A percentile compares a stretch with the other conserved stretches of the same genome.
Conservation (phyloP, 345 rosid genomes). For the Dimocarpus longan region DNA sequence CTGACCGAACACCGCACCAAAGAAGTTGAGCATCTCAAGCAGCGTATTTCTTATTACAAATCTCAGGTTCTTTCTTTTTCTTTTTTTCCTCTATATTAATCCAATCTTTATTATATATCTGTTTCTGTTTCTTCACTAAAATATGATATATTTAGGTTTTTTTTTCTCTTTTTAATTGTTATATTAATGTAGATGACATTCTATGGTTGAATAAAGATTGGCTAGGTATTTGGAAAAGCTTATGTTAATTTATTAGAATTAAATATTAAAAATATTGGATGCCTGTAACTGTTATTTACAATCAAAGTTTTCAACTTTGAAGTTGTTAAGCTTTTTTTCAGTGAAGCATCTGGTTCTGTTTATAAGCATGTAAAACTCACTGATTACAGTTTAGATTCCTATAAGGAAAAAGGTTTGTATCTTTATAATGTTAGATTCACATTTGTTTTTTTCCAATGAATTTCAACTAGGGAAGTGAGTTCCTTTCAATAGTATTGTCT, state of each 20-base stretch:
- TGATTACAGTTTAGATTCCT: neutral
- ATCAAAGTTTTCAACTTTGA: neutral
- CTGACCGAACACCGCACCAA: conserved; percentile 69
- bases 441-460: neutral
- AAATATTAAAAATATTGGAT: neutral
- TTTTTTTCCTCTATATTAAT: neutral
- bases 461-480: neutral
- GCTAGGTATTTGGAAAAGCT: neutral
- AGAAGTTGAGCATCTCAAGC: conserved; percentile 62
- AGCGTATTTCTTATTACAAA: conserved; percentile 68
- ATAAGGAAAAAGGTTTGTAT: neutral
- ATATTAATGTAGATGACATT: neutral
- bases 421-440: neutral
- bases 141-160: neutral
- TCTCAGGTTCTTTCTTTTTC: conserved; percentile 51
- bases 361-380: neutral
- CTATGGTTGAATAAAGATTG: neutral
- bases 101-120: neutral
- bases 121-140: neutral
- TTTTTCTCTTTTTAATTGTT: neutral
- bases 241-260: neutral
- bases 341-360: neutral
- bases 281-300: neutral
- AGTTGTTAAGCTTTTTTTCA: neutral
- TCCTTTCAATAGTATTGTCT: neutral